Conservation (phyloP, 257 asterid genomes). For the Echites panduratus region DNA sequence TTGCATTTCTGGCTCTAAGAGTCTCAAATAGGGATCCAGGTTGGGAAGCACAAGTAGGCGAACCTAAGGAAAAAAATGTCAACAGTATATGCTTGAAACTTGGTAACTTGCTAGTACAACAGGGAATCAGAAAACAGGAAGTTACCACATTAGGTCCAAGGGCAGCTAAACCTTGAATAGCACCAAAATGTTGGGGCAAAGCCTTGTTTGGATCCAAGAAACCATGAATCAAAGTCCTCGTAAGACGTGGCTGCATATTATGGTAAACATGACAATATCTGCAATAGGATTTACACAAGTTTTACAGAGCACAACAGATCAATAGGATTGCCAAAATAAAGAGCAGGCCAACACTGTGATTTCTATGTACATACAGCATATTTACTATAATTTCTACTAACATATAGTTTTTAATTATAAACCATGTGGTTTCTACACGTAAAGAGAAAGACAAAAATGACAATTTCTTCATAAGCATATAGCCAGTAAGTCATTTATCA, state of each 20-base stretch:
- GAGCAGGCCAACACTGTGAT: neutral
- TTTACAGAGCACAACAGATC: neutral
- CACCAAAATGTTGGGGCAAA: conserved; percentile 96
- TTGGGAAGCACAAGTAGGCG: conserved; percentile 77
- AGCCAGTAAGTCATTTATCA: neutral
- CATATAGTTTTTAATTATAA: neutral
- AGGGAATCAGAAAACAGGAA: conserved; percentile 12
- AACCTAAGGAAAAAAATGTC: conserved; percentile 44
- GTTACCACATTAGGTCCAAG: conserved; percentile 92
- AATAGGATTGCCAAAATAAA: neutral
- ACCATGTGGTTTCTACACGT: no score
- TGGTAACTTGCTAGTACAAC: neutral
- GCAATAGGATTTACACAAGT: conserved; percentile 19
- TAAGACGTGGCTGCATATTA: conserved; percentile 83
- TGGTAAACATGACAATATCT: conserved; percentile 87
- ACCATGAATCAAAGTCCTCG: conserved; percentile 75
- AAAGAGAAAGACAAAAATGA: neutral
- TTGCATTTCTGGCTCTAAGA: conserved; percentile 94
- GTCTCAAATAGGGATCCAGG: conserved; percentile 69
- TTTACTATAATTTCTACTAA: neutral
- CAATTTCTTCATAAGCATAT: neutral
- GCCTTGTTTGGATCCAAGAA: conserved; percentile 86
- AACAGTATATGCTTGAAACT: conserved; percentile 8
- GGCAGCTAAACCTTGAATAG: conserved; percentile 89
- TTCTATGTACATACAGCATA: neutral